Conservation (phyloP, 1,139 yeast genomes). For the Zhuliangozyma blackwelliae region DNA sequence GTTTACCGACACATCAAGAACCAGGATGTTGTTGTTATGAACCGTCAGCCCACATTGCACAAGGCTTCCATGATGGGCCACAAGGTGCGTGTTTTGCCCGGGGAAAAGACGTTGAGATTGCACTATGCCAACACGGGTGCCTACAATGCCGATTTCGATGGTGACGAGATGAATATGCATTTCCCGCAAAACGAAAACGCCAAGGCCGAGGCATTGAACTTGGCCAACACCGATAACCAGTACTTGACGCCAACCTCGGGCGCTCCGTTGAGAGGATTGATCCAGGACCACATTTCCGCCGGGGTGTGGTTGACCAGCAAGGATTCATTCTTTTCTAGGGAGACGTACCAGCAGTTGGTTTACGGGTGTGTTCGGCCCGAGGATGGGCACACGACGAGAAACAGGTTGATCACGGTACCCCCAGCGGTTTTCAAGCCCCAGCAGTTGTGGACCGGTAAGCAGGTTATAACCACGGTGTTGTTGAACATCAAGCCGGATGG, state of each 20-base stretch:
- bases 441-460: constrained; percentile 99
- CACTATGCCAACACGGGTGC: constrained; percentile 99
- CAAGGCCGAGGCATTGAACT: constrained; percentile 88
- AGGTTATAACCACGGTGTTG: constrained; percentile 84
- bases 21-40: constrained; percentile 95
- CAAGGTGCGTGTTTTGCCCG: constrained; percentile 92
- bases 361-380: constrained; percentile 96
- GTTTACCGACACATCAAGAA: constrained; percentile 92
- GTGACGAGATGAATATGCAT: constrained; percentile 99
- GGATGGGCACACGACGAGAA: constrained; percentile 87
- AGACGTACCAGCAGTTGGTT: constrained; percentile 86
- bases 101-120: constrained; percentile 92
- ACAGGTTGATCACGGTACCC: constrained; percentile 74
- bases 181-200: constrained; percentile 99
- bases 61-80: constrained; percentile 99
- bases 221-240: constrained; percentile 96
- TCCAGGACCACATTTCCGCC: constrained; percentile 98
- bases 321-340: constrained; percentile 88
- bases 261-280: constrained; percentile 95
- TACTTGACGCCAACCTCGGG: constrained; percentile 98
- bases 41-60: constrained; percentile 98
- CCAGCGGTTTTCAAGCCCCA: constrained; percentile 86
- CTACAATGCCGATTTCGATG: constrained; percentile 98
- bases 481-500: constrained; percentile 81
- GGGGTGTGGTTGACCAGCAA: constrained; percentile 97